These are phyloP conservation scores for Albifimbria verrucaria DNA, from an alignment of 2,329 filamentous ascomycete species.

Conservation along the genomic window DNA sequence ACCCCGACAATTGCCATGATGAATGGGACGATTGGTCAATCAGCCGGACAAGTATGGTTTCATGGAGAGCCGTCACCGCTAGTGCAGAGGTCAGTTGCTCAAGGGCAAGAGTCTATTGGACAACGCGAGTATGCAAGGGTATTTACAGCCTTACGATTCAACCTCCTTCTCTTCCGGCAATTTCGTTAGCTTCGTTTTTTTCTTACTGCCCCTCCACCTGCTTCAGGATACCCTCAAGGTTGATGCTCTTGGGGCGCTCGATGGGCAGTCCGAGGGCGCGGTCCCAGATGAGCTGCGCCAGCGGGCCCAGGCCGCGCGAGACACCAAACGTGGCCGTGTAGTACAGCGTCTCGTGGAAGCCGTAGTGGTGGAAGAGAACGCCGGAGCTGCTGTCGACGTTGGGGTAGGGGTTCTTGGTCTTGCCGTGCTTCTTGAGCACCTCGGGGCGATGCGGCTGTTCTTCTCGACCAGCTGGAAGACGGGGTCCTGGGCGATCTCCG, in stretches of 20 bases:
- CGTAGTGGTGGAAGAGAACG: constrained; percentile 96
- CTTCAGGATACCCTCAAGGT: constrained; percentile 81
- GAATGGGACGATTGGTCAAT: no score
- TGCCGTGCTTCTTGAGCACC: constrained; percentile 91
- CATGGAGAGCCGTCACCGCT: not conserved
- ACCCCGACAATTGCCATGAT: not conserved
- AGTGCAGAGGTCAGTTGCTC: not conserved
- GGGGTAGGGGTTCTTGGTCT: constrained; percentile 97
- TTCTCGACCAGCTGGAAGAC: constrained; percentile 92
- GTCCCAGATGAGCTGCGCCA: constrained; percentile 96
- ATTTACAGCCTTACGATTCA: not conserved
- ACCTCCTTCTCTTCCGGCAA: not conserved
- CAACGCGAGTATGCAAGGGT: not conserved
- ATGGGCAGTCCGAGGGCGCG: constrained; percentile 90
- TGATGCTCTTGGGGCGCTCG: constrained; percentile 97
- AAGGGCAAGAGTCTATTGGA: not conserved
- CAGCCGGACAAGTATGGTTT: no score
- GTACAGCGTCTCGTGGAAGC: constrained; percentile 95
- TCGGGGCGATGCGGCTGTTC: constrained; percentile 90
- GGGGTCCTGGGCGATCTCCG: constrained; percentile 81
- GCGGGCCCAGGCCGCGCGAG: constrained; percentile 72
- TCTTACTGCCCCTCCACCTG: constrained; percentile 48
- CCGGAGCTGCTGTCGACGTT: constrained; percentile 94
- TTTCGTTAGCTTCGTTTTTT: not conserved
- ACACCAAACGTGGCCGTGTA: constrained; percentile 76